These are phyloP conservation scores for Abelmoschus esculentus DNA, from an alignment of 345 rosid genomes.

Conservation along the genomic window DNA sequence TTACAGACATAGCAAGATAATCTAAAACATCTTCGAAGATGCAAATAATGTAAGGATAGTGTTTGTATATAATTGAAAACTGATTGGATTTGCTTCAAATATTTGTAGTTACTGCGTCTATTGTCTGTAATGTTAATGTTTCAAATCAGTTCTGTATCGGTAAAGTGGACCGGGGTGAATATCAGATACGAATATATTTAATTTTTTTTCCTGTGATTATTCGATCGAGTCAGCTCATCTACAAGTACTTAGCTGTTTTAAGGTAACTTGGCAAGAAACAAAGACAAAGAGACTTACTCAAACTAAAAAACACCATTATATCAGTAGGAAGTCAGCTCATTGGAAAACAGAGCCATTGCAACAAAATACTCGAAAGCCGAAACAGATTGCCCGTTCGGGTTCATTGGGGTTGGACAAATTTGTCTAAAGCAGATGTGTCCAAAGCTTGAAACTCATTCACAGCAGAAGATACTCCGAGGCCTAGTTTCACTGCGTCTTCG, in stretches of 20 bases:
- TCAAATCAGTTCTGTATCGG: not conserved
- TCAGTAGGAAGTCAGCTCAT: not conserved
- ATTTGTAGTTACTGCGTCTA: not conserved
- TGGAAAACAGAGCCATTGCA: not conserved
- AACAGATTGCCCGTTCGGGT: not conserved
- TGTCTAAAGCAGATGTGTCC: constrained; percentile 73
- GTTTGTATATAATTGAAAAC: constrained; percentile 8
- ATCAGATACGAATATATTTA: no score
- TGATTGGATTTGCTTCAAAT: not conserved
- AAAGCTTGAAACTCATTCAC: constrained; percentile 63
- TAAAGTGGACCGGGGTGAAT: no score
- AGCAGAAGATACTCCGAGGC: constrained; percentile 56
- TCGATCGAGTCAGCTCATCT: not conserved
- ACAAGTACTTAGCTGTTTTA: not conserved
- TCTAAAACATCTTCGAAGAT: not conserved
- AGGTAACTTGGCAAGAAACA: not conserved
- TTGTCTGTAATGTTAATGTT: not conserved
- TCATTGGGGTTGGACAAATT: constrained; percentile 35
- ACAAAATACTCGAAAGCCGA: not conserved
- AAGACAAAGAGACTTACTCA: not conserved
- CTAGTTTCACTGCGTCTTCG: constrained; percentile 72
- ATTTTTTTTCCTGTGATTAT: no score
- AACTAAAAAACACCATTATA: not conserved
- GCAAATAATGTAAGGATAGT: constrained; percentile 6
- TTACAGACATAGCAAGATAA: not conserved